A percentile compares a stretch with the other conserved stretches of the same genome.
Evolutionary conservation across 1,139 yeast genomes (phyloP).

Genomic region (Candida sp.): DNA sequence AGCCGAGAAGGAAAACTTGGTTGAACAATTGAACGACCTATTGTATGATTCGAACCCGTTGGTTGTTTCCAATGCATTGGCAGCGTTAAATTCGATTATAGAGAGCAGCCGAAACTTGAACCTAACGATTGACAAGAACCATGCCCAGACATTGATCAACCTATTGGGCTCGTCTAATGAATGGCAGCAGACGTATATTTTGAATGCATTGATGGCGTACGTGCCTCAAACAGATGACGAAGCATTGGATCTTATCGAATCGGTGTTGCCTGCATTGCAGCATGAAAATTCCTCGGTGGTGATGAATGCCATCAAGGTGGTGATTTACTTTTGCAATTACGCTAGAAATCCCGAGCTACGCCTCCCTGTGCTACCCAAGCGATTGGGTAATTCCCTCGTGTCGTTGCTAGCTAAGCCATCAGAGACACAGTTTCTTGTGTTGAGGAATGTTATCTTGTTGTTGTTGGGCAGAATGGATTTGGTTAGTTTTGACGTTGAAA

Average conservation of each 20-base stretch:
- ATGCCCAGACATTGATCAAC: conserved; percentile 56
- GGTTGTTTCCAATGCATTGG: conserved; percentile 76
- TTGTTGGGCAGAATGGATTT: conserved; percentile 70
- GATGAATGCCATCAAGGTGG: conserved; percentile 72
- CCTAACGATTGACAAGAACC: conserved; percentile 58
- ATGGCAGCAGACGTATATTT: conserved; percentile 80
- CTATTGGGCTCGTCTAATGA: conserved; percentile 65
- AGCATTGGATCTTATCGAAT: conserved; percentile 69
- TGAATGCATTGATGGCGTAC: conserved; percentile 69
- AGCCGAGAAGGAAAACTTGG: conserved; percentile 49
- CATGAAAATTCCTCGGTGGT: conserved; percentile 88
- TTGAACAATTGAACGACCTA: conserved; percentile 60
- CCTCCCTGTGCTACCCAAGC: conserved; percentile 55
- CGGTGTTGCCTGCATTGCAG: conserved; percentile 73
- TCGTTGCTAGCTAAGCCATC: conserved; percentile 78
- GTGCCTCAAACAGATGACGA: conserved; percentile 73
- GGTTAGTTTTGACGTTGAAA: conserved; percentile 68
- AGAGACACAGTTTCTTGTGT: conserved; percentile 82
- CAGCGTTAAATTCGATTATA: conserved; percentile 69
- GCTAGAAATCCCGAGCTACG: conserved; percentile 48
- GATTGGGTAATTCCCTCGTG: conserved; percentile 74
- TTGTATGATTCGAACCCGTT: conserved; percentile 60
- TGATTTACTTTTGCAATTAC: conserved; percentile 76
- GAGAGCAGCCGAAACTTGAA: conserved; percentile 55
- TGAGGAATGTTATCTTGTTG: conserved; percentile 80